These are phyloP conservation scores for Microdochium trichocladiopsis DNA, from an alignment of 2,329 filamentous ascomycete genomes.

Conservation along the genomic window DNA sequence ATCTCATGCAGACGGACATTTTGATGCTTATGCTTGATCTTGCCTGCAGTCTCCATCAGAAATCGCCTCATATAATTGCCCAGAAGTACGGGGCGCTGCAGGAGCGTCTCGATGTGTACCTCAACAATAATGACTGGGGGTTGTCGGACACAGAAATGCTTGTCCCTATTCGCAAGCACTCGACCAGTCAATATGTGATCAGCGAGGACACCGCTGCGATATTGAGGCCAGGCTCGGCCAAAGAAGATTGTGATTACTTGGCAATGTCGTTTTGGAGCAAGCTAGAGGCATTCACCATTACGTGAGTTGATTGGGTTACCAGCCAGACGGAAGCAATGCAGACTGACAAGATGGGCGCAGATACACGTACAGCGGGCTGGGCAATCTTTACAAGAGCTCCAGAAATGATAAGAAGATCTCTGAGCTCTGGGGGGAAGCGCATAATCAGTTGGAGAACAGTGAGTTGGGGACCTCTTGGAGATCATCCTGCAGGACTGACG, in stretches of 20 bases:
- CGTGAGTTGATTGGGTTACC: conserved; percentile 32
- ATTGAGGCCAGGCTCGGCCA: conserved; percentile 36
- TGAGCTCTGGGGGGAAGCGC: conserved; percentile 30
- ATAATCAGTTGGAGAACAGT: conserved; percentile 24
- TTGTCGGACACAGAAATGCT: conserved; percentile 39
- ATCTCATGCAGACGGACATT: conserved; percentile 59
- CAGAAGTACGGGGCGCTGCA: conserved; percentile 59
- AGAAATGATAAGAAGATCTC: conserved; percentile 28
- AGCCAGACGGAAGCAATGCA: too few species aligned
- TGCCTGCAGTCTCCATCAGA: conserved; percentile 59
- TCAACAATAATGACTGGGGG: conserved; percentile 36
- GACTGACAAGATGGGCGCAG: conserved; percentile 22
- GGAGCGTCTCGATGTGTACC: conserved; percentile 49
- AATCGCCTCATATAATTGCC: conserved; percentile 46
- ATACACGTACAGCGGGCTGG: conserved; percentile 48
- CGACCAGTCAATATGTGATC: conserved; percentile 39
- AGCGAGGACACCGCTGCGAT: conserved; percentile 51
- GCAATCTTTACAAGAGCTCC: conserved; percentile 28
- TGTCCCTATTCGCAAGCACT: conserved; percentile 48
- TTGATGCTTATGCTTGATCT: conserved; percentile 64
- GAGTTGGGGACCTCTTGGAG: conserved; percentile 7
- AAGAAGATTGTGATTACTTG: conserved; percentile 43
- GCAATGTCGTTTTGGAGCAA: conserved; percentile 55
- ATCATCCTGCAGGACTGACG: conserved; percentile 1
- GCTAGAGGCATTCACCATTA: conserved; percentile 47